A percentile compares a stretch with the other conserved stretches of the same genome.
Evolutionary conservation across 2,329 filamentous ascomycete species (phyloP).

Genomic region (Paramyrothecium sp.): DNA sequence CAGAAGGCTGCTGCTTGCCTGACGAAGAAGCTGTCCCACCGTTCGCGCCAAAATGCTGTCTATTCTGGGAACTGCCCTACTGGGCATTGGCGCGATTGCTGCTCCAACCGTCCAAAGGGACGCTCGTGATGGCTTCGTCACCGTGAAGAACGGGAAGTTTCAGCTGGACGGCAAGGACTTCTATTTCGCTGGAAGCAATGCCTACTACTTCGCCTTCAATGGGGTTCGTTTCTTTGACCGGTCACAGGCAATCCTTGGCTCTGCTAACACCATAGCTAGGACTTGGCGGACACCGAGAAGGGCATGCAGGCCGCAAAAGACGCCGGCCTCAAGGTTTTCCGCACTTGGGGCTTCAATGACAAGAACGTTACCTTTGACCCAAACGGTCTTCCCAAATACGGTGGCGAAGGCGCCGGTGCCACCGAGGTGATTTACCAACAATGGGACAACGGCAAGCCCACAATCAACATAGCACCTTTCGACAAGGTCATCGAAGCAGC

Average conservation of each 20-base stretch:
- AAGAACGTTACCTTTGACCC: conserved; percentile 47
- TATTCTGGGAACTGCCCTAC: neutral
- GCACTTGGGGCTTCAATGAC: conserved; percentile 59
- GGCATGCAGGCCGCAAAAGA: conserved; percentile 44
- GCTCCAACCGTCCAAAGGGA: neutral
- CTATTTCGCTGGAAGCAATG: conserved; percentile 57
- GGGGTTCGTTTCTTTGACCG: conserved; percentile 32
- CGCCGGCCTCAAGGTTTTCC: conserved; percentile 50
- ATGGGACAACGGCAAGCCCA: conserved; percentile 43
- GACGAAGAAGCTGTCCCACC: neutral
- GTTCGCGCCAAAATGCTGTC: neutral
- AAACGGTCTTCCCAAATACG: conserved; percentile 49
- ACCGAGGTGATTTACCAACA: conserved; percentile 45
- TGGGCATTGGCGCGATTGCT: neutral
- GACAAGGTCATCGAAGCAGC: conserved; percentile 52
- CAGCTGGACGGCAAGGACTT: conserved; percentile 53
- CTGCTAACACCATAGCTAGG: conserved; percentile 4
- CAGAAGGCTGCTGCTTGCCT: neutral
- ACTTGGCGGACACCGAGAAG: conserved; percentile 42
- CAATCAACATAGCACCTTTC: conserved; percentile 38
- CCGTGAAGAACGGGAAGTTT: conserved; percentile 48
- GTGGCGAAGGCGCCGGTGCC: conserved; percentile 43
- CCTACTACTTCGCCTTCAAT: conserved; percentile 55
- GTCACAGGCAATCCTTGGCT: neutral
- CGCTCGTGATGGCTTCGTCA: conserved; percentile 42